A percentile compares a stretch with the other conserved stretches of the same genome.
These are phyloP conservation scores for Boletus pseudopeckii DNA, from an alignment of 768 basidiomycete species.

Conservation along the genomic window DNA sequence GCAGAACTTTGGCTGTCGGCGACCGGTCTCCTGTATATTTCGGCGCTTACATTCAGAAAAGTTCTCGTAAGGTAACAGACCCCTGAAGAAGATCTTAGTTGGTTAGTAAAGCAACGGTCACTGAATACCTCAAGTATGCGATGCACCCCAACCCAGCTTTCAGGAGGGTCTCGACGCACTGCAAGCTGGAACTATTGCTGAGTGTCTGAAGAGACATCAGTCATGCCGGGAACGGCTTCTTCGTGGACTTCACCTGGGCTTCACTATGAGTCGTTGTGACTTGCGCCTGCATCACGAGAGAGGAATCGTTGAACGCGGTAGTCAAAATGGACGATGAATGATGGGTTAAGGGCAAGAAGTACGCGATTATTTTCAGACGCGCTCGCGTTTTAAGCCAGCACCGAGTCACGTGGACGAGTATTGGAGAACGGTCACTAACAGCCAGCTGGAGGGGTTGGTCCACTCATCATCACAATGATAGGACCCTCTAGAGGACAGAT, in stretches of 20 bases:
- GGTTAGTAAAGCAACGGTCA: not conserved
- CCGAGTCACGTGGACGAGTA: constrained; percentile 20
- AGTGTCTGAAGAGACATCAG: constrained; percentile 38
- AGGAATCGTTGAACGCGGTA: not conserved
- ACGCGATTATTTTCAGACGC: constrained; percentile 2
- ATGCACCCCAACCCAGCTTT: constrained; percentile 74
- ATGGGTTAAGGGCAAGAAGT: not conserved
- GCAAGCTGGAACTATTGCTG: constrained; percentile 58
- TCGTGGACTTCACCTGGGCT: constrained; percentile 19
- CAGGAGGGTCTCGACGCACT: constrained; percentile 68
- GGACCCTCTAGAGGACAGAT: not conserved
- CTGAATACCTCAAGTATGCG: constrained; percentile 61
- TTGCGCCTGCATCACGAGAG: constrained; percentile 27
- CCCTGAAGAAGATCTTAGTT: constrained; percentile 39
- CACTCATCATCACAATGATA: not conserved
- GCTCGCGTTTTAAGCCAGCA: constrained; percentile 14
- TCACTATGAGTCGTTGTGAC: constrained; percentile 15
- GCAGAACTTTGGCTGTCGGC: not conserved
- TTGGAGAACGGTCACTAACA: not conserved
- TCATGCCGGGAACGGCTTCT: not conserved
- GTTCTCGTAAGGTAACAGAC: constrained; percentile 76
- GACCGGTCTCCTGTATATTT: not conserved
- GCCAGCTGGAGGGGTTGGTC: not conserved
- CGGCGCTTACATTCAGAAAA: constrained; percentile 56
- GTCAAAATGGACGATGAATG: not conserved